Conservation (phyloP, 2,329 filamentous ascomycete species). For the Emmonsia crescens region DNA sequence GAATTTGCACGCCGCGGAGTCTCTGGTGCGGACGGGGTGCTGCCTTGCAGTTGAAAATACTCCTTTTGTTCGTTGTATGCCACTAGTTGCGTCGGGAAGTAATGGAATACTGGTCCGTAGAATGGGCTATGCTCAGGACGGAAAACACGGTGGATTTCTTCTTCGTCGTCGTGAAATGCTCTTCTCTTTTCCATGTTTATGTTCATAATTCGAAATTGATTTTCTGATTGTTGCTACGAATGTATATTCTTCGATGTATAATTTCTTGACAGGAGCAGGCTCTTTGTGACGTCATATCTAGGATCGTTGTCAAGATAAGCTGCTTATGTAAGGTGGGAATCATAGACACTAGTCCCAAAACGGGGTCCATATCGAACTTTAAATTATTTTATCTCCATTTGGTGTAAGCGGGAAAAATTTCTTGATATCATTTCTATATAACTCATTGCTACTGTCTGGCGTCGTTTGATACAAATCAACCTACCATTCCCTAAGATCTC, state of each 20-base stretch:
- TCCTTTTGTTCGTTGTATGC: background rate
- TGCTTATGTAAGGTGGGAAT: background rate
- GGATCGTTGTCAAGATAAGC: background rate
- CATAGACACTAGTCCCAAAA: background rate
- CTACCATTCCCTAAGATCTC: background rate
- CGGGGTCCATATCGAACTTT: background rate
- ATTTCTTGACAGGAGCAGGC: background rate
- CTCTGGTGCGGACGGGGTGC: background rate
- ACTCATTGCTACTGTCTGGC: background rate
- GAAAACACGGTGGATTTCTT: background rate
- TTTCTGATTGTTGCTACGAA: background rate
- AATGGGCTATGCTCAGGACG: background rate
- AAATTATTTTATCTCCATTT: background rate
- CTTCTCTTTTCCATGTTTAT: background rate
- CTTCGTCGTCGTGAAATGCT: background rate
- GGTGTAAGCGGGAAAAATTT: background rate
- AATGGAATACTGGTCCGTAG: background rate
- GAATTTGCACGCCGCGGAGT: background rate
- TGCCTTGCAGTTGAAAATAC: background rate
- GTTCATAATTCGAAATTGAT: background rate
- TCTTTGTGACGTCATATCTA: background rate
- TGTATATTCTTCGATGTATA: background rate
- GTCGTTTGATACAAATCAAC: background rate
- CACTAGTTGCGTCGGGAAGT: background rate
- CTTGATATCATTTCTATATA: background rate